Percentiles rank a stretch among this genome's conserved stretches.
phyloP scores from a whole-genome alignment of 768 basidiomycete species.

The Lentinula sp. region DNA sequence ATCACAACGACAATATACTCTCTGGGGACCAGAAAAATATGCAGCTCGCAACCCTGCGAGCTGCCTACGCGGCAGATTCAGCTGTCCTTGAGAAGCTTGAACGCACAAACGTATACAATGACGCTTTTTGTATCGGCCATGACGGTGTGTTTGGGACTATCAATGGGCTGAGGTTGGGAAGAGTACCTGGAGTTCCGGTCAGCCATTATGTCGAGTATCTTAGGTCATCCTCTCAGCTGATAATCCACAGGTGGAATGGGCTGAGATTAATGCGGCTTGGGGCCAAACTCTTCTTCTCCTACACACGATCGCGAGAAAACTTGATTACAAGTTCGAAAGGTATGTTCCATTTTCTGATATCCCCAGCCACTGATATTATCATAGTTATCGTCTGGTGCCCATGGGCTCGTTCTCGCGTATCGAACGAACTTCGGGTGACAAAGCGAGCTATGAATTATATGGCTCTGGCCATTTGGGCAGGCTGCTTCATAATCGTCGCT shows the following conservation, averaged over 20 bases:
- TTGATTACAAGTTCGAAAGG: constrained; percentile 86
- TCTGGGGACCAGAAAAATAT: constrained; percentile 59
- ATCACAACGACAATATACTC: constrained; percentile 68
- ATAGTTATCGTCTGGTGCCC: constrained; percentile 84
- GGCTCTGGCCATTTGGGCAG: constrained; percentile 90
- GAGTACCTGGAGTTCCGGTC: constrained; percentile 80
- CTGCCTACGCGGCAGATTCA: constrained; percentile 74
- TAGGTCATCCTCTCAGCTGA: constrained; percentile 10
- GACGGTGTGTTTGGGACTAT: constrained; percentile 98
- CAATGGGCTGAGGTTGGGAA: constrained; percentile 88
- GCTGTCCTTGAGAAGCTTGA: constrained; percentile 79
- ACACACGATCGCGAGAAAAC: constrained; percentile 87
- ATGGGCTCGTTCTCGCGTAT: constrained; percentile 95
- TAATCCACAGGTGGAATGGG: constrained; percentile 80
- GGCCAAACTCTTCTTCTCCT: constrained; percentile 90
- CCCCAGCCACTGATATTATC: constrained; percentile 4
- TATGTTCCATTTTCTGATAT: constrained; percentile 21
- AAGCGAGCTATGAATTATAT: constrained; percentile 85
- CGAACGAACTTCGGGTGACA: constrained; percentile 76
- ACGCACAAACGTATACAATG: constrained; percentile 91
- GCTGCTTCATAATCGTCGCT: constrained; percentile 88
- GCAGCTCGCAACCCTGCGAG: constrained; percentile 65
- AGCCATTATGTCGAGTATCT: constrained; percentile 17
- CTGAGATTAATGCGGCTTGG: constrained; percentile 99
- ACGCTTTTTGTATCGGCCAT: constrained; percentile 92